Evolutionary conservation across 371 early-diverging fungal genomes (phyloP).

Genomic region (Mucor piriformis): DNA sequence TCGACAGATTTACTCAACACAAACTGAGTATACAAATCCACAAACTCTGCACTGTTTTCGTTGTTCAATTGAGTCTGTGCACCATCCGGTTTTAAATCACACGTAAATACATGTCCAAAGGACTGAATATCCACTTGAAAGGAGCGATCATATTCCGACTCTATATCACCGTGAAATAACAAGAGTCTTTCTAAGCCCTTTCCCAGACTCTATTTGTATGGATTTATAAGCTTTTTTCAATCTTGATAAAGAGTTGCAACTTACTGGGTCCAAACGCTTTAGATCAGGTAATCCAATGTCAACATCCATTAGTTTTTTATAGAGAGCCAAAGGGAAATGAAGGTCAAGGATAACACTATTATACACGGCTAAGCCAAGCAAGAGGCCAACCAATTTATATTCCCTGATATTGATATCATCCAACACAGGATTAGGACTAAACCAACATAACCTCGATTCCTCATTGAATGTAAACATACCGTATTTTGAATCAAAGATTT

Average conservation of each 20-base stretch:
- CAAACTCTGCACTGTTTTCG: constrained; percentile 69
- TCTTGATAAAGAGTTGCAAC: too few species aligned
- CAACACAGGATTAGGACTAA: constrained; percentile 71
- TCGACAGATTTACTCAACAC: constrained; percentile 73
- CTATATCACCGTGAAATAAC: constrained; percentile 58
- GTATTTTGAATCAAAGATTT: constrained; percentile 90
- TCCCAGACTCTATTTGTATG: constrained; percentile 54
- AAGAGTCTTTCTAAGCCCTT: constrained; percentile 67
- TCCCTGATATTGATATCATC: constrained; percentile 69
- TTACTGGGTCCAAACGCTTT: constrained; percentile 70
- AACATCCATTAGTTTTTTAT: constrained; percentile 80
- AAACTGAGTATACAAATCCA: constrained; percentile 74
- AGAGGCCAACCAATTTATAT: constrained; percentile 84
- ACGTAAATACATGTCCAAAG: constrained; percentile 63
- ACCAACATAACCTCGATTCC: constrained; percentile 86
- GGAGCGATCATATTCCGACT: constrained; percentile 61
- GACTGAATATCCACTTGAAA: constrained; percentile 76
- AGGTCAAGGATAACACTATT: constrained; percentile 79
- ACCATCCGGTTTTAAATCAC: constrained; percentile 66
- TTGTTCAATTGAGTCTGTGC: constrained; percentile 63
- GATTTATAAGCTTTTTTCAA: too few species aligned
- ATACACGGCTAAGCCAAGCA: constrained; percentile 84
- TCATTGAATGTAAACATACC: constrained; percentile 91
- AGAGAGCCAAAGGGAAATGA: constrained; percentile 79
- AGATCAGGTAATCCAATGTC: constrained; percentile 52